Evolutionary conservation across 202 grass and related monocot species (phyloP).

Genomic region (Hordeum pubiflorum): DNA sequence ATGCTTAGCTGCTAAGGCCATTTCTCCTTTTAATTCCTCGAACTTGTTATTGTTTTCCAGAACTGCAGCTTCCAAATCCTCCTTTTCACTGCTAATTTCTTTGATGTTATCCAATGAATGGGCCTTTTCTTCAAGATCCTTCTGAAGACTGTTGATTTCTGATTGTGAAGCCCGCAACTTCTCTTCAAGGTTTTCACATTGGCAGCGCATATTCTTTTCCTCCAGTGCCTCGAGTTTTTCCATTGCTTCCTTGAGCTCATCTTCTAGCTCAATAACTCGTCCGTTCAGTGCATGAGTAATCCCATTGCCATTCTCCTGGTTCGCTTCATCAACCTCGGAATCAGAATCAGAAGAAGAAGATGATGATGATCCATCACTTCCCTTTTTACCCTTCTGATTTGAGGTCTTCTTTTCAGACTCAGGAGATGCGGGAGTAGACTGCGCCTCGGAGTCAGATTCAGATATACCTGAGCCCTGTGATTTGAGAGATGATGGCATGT

Average conservation of each 20-base stretch:
- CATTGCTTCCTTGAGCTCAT: constrained; percentile 57
- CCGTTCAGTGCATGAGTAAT: constrained; percentile 35
- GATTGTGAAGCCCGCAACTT: constrained; percentile 24
- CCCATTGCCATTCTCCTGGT: constrained; percentile 43
- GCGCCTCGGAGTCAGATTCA: constrained; percentile 50
- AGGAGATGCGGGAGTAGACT: constrained; percentile 36
- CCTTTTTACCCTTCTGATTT: constrained; percentile 44
- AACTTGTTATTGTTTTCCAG: constrained; percentile 47
- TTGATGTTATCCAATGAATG: constrained; percentile 14
- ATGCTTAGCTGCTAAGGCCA: constrained; percentile 32
- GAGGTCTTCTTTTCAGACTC: constrained; percentile 38
- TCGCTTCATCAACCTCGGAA: constrained; percentile 46
- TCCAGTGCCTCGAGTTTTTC: constrained; percentile 51
- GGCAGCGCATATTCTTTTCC: constrained; percentile 39
- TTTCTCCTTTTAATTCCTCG: constrained; percentile 44
- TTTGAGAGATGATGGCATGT: constrained; percentile 56
- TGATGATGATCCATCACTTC: constrained; percentile 45
- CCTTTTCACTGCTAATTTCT: constrained; percentile 36
- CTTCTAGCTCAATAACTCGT: constrained; percentile 60
- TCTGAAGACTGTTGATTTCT: constrained; percentile 37
- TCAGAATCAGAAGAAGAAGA: constrained; percentile 67
- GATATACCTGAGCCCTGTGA: constrained; percentile 61
- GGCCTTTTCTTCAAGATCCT: constrained; percentile 31
- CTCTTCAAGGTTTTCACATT: constrained; percentile 45
- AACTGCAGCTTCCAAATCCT: constrained; percentile 46